These are phyloP conservation scores for Akanthomyces uredinophilus DNA, from an alignment of 2,329 filamentous ascomycete genomes.

Conservation along the genomic window DNA sequence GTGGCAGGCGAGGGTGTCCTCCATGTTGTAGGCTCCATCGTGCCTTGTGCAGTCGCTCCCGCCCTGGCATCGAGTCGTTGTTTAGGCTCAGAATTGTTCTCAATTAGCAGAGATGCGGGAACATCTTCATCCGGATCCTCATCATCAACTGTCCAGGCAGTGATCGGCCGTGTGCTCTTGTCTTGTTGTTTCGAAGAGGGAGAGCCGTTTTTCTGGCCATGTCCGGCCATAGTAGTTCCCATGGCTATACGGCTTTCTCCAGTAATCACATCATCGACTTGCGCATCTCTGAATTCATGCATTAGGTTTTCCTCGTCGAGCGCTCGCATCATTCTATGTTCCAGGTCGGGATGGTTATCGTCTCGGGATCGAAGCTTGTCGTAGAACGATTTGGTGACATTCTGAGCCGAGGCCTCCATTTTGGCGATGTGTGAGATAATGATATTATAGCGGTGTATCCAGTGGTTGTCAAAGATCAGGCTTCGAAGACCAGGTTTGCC, in stretches of 20 bases:
- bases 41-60: background rate
- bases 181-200: background rate
- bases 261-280: constrained; percentile 40
- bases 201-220: background rate
- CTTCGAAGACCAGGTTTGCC: background rate
- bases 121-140: constrained; percentile 56
- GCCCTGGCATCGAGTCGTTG: background rate
- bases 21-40: background rate
- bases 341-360: constrained; percentile 33
- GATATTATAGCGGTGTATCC: background rate
- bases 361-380: constrained; percentile 41
- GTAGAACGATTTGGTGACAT: constrained; percentile 42
- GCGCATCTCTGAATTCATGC: constrained; percentile 46
- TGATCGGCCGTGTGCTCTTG: background rate
- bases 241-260: constrained; percentile 43
- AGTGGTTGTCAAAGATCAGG: too few relatives aligned
- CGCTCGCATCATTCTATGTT: constrained; percentile 37
- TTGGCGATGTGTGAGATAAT: background rate
- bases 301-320: constrained; percentile 51
- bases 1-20: constrained; percentile 7
- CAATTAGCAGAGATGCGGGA: constrained; percentile 58
- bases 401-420: constrained; percentile 18
- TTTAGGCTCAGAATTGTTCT: constrained; percentile 36
- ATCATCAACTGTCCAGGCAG: constrained; percentile 32
- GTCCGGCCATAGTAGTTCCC: constrained; percentile 27